Percentiles rank a stretch among this genome's conserved stretches.
These are phyloP conservation scores for Debaryomyces psychrophilus DNA, from an alignment of 1,139 yeast species.

Conservation along the genomic window DNA sequence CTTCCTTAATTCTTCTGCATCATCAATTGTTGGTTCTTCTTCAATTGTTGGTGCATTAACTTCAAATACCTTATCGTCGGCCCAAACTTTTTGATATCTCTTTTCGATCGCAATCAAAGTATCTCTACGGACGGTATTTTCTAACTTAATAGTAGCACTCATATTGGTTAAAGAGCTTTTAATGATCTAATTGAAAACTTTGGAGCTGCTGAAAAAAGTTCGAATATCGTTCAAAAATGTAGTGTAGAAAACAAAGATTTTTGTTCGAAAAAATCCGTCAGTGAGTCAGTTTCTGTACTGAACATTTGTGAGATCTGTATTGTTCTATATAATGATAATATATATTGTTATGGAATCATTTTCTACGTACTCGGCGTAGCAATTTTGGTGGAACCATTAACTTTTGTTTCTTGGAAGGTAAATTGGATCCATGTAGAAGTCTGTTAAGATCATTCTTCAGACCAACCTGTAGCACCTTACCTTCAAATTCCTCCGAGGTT, in stretches of 20 bases:
- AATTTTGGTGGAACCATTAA: conserved; percentile 18
- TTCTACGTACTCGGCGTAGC: conserved; percentile 7
- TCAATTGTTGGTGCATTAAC: conserved; percentile 81
- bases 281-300: conserved; percentile 4
- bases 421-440: conserved; percentile 4
- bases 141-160: conserved; percentile 50
- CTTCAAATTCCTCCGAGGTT: conserved; percentile 46
- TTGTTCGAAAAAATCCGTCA: neutral
- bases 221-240: conserved; percentile 1
- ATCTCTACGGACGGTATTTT: conserved; percentile 87
- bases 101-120: conserved; percentile 86
- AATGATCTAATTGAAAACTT: neutral
- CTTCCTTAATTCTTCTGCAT: conserved; percentile 71
- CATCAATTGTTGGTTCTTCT: conserved; percentile 57
- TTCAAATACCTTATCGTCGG: conserved; percentile 81
- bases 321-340: neutral
- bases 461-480: conserved; percentile 37
- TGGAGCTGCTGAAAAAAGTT: conserved; percentile 7
- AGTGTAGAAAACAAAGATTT: neutral
- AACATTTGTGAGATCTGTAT: neutral
- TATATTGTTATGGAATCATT: neutral
- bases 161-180: conserved; percentile 21
- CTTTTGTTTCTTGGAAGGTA: conserved; percentile 8
- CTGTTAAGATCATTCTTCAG: conserved; percentile 34
- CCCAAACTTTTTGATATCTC: conserved; percentile 87